phyloP scores from a whole-genome alignment of 164 flowering plant species.

The Dillenia suffruticosa region DNA sequence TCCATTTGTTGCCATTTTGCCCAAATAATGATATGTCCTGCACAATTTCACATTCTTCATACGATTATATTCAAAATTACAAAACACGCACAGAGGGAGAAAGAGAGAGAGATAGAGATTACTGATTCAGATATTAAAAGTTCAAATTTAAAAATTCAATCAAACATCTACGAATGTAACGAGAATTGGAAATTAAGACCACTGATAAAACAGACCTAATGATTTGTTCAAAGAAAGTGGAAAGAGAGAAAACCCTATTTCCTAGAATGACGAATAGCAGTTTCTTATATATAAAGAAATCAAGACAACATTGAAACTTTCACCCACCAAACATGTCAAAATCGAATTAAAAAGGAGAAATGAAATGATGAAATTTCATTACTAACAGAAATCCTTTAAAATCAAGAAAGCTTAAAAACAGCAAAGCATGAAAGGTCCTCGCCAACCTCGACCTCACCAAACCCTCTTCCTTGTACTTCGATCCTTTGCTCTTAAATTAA shows the following conservation, averaged over 20 bases:
- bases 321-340: conserved; percentile 15
- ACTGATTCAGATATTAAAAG: background rate
- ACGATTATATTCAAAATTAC: background rate
- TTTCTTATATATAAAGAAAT: conserved; percentile 3
- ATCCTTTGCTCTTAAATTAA: too few relatives aligned
- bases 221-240: background rate
- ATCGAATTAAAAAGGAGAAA: background rate
- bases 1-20: conserved; percentile 57
- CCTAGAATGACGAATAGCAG: conserved; percentile 5
- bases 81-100: background rate
- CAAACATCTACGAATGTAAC: background rate
- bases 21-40: conserved; percentile 14
- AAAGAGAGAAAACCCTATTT: conserved; percentile 2
- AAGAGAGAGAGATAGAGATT: background rate
- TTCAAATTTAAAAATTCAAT: background rate
- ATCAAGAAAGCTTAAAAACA: conserved; percentile 13
- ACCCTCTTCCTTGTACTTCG: too few relatives aligned
- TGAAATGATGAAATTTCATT: too few relatives aligned
- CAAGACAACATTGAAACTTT: conserved; percentile 2
- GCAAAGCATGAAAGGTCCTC: too few relatives aligned
- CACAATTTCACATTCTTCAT: background rate
- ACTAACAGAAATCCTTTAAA: conserved; percentile 12
- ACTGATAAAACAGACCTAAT: background rate
- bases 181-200: too few relatives aligned
- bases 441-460: too few relatives aligned